These are phyloP conservation scores for Aspergillus viridinutans DNA, from an alignment of 2,329 filamentous ascomycete species.

Conservation along the genomic window DNA sequence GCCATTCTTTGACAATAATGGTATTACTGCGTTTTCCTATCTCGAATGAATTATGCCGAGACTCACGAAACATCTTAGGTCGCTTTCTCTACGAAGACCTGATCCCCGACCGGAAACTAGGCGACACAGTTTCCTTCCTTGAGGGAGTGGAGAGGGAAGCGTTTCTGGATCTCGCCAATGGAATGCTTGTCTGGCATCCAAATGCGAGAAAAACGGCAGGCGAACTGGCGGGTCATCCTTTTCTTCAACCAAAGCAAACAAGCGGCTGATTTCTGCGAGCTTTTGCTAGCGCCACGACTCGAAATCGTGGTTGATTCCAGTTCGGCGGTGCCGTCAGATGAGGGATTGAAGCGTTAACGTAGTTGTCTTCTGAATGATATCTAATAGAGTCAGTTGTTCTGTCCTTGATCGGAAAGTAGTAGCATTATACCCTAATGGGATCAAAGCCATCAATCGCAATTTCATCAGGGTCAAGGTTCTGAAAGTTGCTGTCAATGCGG, in stretches of 20 bases:
- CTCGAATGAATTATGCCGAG: slow-evolving; percentile 11
- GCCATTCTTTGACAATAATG: slow-evolving; percentile 34
- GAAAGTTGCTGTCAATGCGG: too few species aligned
- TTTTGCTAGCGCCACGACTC: slow-evolving; percentile 12
- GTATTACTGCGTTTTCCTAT: slow-evolving; percentile 18
- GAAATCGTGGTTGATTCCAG: slow-evolving; percentile 10
- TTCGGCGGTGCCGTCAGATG: slow-evolving; percentile 8
- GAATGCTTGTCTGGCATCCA: slow-evolving; percentile 31
- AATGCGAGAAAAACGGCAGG: slow-evolving; percentile 24
- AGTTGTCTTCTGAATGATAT: slow-evolving; percentile 4
- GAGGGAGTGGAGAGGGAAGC: slow-evolving; percentile 25
- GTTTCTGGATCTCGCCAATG: slow-evolving; percentile 28
- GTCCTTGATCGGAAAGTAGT: too few species aligned
- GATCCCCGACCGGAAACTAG: slow-evolving; percentile 30
- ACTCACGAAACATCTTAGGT: slow-evolving; percentile 25
- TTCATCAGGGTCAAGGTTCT: too few species aligned
- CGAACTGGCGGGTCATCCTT: slow-evolving; percentile 27
- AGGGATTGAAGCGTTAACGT: slow-evolving; percentile 13
- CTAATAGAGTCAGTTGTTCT: neutral
- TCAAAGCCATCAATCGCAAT: too few species aligned
- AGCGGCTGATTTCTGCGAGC: slow-evolving; percentile 18
- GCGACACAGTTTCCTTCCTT: slow-evolving; percentile 24
- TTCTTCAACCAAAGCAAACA: slow-evolving; percentile 25
- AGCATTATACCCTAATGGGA: too few species aligned
- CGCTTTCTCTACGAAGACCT: slow-evolving; percentile 30